phyloP scores from a whole-genome alignment of 176 grass and related monocot genomes.

The Paspalum vaginatum region DNA sequence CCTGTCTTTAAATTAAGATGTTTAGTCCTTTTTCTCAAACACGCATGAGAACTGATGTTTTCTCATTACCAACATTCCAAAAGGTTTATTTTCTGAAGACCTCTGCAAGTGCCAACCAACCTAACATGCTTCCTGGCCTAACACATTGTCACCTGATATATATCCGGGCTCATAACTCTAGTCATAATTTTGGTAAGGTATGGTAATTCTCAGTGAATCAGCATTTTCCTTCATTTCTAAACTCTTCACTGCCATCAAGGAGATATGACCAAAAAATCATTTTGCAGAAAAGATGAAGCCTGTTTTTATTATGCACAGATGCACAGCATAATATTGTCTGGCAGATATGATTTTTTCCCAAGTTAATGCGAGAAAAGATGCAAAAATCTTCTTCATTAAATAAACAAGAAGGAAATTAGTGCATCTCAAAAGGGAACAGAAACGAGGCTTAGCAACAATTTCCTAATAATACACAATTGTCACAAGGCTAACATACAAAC shows the following conservation, averaged over 20 bases:
- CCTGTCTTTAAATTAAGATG: not conserved
- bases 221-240: not conserved
- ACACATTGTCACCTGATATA: not conserved
- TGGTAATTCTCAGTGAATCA: not conserved
- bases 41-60: not conserved
- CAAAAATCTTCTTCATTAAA: not conserved
- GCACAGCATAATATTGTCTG: not conserved
- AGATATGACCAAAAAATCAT: not conserved
- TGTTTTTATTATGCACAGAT: not conserved
- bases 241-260: not conserved
- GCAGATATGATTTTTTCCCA: not conserved
- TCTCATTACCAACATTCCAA: slow-evolving; percentile 11
- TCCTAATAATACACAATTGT: not conserved
- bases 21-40: not conserved
- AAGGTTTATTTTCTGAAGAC: not conserved
- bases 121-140: slow-evolving; percentile 14
- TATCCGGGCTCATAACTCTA: slow-evolving; percentile 10
- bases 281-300: not conserved
- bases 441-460: not conserved
- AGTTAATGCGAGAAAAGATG: not conserved
- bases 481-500: slow-evolving; percentile 1
- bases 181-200: not conserved
- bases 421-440: not conserved
- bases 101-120: slow-evolving; percentile 5
- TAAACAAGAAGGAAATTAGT: not conserved